phyloP scores from a whole-genome alignment of 2,329 filamentous ascomycete species.

The Arthrobotrys sinensis region DNA sequence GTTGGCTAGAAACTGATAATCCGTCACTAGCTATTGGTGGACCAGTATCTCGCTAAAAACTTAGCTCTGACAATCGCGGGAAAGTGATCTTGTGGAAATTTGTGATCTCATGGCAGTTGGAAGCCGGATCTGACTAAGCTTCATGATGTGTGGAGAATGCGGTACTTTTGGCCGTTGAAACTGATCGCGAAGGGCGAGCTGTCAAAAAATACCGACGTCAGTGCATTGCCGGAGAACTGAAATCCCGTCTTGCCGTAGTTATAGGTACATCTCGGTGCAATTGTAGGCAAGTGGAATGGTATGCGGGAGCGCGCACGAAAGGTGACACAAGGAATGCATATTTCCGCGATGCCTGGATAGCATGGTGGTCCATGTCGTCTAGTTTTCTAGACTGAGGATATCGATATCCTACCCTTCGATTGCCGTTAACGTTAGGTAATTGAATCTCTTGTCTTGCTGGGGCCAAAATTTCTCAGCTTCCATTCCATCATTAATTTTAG shows the following conservation, averaged over 20 bases:
- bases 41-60: slow-evolving; percentile 11
- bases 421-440: slow-evolving; percentile 11
- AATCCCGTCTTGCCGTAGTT: neutral
- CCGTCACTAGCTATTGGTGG: slow-evolving; percentile 11
- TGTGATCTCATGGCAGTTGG: slow-evolving; percentile 4
- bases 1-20: slow-evolving; percentile 10
- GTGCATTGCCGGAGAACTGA: neutral
- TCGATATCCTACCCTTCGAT: neutral
- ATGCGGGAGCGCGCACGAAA: slow-evolving; percentile 10
- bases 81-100: slow-evolving; percentile 13
- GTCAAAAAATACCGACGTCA: neutral
- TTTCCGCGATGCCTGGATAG: neutral
- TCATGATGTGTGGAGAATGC: neutral
- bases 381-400: neutral
- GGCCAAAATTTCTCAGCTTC: neutral
- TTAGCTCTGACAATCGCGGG: slow-evolving; percentile 19
- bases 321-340: slow-evolving; percentile 19
- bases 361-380: slow-evolving; percentile 1
- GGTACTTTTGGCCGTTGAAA: slow-evolving; percentile 1
- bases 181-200: neutral
- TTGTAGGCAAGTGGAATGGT: neutral
- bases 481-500: neutral
- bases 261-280: neutral
- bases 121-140: slow-evolving; percentile 13
- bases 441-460: slow-evolving; percentile 4